Percentiles rank a stretch among this genome's conserved stretches.
Evolutionary conservation across 2,329 filamentous ascomycete genomes (phyloP).

Genomic region (Talaromyces rugulosus): DNA sequence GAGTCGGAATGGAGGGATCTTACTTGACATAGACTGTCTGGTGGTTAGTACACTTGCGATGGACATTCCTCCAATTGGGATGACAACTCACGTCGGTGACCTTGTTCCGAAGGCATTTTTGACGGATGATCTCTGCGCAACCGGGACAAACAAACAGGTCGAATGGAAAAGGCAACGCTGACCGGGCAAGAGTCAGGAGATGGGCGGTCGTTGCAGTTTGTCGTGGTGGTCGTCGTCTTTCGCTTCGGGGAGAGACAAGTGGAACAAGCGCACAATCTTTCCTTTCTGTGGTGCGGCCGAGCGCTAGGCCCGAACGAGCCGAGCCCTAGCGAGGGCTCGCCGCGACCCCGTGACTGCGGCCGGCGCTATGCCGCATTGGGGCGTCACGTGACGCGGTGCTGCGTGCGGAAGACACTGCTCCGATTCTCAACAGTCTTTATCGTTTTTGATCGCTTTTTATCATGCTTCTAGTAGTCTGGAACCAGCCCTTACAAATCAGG

Average conservation of each 20-base stretch:
- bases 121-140: constrained; percentile 48
- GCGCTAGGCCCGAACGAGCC: constrained; percentile 31
- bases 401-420: constrained; percentile 10
- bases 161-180: constrained; percentile 35
- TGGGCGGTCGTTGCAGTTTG: constrained; percentile 31
- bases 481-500: background rate
- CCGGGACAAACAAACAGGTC: constrained; percentile 39
- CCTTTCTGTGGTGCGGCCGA: constrained; percentile 31
- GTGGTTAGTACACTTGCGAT: background rate
- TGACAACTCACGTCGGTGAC: constrained; percentile 75
- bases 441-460: background rate
- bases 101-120: constrained; percentile 82
- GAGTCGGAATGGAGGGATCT: constrained; percentile 38
- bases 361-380: background rate
- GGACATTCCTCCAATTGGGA: too few relatives aligned
- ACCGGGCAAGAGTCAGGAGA: constrained; percentile 33
- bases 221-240: constrained; percentile 41
- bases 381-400: background rate
- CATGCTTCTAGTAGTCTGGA: background rate
- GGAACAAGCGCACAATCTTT: constrained; percentile 29
- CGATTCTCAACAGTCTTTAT: background rate
- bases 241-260: constrained; percentile 30
- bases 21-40: constrained; percentile 85
- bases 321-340: constrained; percentile 36
- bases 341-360: constrained; percentile 28